These are phyloP conservation scores for Lactarius trivialis DNA, from an alignment of 768 basidiomycete species.

Conservation along the genomic window DNA sequence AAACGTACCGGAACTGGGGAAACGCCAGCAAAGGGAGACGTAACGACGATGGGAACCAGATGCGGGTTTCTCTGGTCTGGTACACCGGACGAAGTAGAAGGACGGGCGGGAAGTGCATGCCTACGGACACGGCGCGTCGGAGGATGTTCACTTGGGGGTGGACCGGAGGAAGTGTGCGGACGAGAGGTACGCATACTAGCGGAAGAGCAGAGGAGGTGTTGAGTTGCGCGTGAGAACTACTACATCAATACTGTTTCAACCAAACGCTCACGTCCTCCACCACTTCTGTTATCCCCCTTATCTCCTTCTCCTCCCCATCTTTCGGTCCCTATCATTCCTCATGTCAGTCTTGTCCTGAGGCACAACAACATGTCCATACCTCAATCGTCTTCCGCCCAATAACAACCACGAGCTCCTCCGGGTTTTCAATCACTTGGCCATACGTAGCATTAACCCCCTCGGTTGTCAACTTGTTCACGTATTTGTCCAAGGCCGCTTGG, in stretches of 20 bases:
- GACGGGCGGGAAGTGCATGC: neutral
- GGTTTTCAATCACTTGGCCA: slow-evolving; percentile 7
- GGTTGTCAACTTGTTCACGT: neutral
- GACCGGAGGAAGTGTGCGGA: slow-evolving; percentile 7
- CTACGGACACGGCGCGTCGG: neutral
- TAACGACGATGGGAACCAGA: neutral
- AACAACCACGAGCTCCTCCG: neutral
- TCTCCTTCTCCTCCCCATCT: neutral
- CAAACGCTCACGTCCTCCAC: neutral
- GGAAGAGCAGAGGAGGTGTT: neutral
- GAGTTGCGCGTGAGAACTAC: neutral
- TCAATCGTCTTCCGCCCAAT: slow-evolving; percentile 3
- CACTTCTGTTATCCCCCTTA: neutral
- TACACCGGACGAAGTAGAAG: slow-evolving; percentile 16
- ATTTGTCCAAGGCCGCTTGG: neutral
- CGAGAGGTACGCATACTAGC: slow-evolving; percentile 14
- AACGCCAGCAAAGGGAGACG: slow-evolving; percentile 8
- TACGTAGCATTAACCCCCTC: neutral
- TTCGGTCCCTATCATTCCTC: neutral
- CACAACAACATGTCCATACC: neutral
- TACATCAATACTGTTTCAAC: neutral
- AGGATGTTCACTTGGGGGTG: neutral
- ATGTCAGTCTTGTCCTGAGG: neutral
- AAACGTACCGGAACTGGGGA: slow-evolving; percentile 14
- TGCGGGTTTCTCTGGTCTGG: slow-evolving; percentile 3